Conservation (phyloP, 225 moss, liverwort and hornwort species). For the Pleurozium schreberi region DNA sequence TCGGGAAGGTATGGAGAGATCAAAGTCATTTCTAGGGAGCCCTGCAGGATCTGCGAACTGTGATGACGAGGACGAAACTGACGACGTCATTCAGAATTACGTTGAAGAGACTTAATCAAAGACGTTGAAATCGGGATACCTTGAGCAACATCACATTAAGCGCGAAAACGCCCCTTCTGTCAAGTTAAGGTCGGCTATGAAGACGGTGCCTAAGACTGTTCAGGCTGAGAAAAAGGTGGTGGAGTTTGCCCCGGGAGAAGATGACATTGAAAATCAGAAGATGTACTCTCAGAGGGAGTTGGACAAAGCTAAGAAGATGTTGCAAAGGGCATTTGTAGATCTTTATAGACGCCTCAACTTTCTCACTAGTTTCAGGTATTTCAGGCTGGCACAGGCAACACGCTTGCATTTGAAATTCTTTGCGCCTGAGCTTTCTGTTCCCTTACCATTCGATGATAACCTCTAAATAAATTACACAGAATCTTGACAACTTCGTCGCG, state of each 20-base stretch:
- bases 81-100: neutral
- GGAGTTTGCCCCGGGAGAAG: neutral
- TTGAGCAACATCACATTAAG: neutral
- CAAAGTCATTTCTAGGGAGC: neutral
- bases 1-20: neutral
- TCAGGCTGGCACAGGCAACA: neutral
- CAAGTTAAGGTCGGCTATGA: neutral
- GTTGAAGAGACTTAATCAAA: neutral
- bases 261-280: neutral
- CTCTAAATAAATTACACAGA: neutral
- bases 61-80: neutral
- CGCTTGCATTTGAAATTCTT: neutral
- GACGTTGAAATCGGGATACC: neutral
- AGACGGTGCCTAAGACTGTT: neutral
- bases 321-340: slow-evolving; percentile 52
- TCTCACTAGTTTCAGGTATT: slow-evolving; percentile 52
- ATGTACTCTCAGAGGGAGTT: slow-evolving; percentile 10
- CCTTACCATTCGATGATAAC: neutral
- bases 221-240: neutral
- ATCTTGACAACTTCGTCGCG: neutral
- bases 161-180: neutral
- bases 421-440: neutral
- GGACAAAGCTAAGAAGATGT: slow-evolving; percentile 30
- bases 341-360: slow-evolving; percentile 50
- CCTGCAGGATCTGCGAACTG: neutral